phyloP scores from a whole-genome alignment of 2,329 filamentous ascomycete species.

The Pseudogymnoascus sp. region DNA sequence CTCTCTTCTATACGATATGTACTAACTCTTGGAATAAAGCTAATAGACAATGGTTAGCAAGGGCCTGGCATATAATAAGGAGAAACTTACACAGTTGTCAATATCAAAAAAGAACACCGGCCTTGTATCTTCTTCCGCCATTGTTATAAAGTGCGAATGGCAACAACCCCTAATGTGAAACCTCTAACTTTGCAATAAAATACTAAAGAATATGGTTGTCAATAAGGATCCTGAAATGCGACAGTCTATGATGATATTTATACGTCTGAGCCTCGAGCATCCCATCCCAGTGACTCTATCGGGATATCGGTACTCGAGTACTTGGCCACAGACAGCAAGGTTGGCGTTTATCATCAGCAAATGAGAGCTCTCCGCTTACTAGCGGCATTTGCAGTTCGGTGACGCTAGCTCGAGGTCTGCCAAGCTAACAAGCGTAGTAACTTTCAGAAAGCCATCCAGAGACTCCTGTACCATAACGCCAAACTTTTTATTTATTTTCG shows the following conservation, averaged over 20 bases:
- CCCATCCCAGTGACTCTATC: background rate
- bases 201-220: background rate
- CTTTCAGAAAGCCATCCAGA: background rate
- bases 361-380: background rate
- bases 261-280: background rate
- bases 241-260: background rate
- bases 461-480: background rate
- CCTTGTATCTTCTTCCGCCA: slow-evolving; percentile 24
- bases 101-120: slow-evolving; percentile 79
- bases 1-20: background rate
- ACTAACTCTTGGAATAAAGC: slow-evolving; percentile 77
- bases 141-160: background rate
- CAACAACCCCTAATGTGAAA: background rate
- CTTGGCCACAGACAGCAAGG: background rate
- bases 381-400: background rate
- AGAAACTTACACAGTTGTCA: slow-evolving; percentile 74
- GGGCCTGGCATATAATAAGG: background rate
- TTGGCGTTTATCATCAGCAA: background rate
- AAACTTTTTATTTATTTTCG: background rate
- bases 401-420: background rate
- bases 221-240: background rate
- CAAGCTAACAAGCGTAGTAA: background rate
- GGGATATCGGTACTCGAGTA: background rate
- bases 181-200: background rate
- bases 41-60: slow-evolving; percentile 22